Evolutionary conservation across 129 eudicot genomes (phyloP), one percentile per base, ranked within the genome.

Genomic region (Oenanthe sinensis): DNA sequence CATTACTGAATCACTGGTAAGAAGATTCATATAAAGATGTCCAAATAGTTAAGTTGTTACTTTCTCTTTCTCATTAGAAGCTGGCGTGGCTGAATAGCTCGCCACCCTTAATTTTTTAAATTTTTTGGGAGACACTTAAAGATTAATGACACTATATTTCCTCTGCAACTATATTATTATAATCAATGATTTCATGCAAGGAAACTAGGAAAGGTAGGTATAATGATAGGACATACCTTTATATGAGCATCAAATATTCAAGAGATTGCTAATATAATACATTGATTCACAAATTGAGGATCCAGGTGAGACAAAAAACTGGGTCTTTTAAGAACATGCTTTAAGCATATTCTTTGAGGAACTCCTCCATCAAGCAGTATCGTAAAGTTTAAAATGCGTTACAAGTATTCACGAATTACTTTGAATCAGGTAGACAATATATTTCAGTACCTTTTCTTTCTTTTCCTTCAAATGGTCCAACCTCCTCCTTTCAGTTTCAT

Each of bases 401-500:
- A 1, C 1, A 73, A 45, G 48, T 10, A 40, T 3, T 44, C 5
- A 15, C 5, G 4, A 24, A 26, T 6, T 69, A 14, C 14, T 26
- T 74, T 19, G 7, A 45, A 24, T 74, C 8, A 72, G 8, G 55
- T 44, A 46, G 14, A 42, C 77, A 46, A 77, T 12, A 43, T 11
- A 45, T 15, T 19, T 14, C 40, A 62, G 17, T 85, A 89, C 96
- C 97, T 81, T 85, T 75, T 77, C 80, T 82, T 86, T 92, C 97
- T 81, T 85, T 75, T 77, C 80, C 85, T 86, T 92, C 77, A 83
- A 83, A 26, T 46, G 20, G 8, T 88, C 83, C 70, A 92, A 87
- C 78, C 87, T 86, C 75, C 78, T 82, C 85, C 84, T 81, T 86
- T 92, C 95, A 76, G 45, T 82, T 72, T 88, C 86, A 68, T 90